These are phyloP conservation scores for Starmerella ratchasimensis DNA, from an alignment of 805 yeast species.

Conservation along the genomic window DNA sequence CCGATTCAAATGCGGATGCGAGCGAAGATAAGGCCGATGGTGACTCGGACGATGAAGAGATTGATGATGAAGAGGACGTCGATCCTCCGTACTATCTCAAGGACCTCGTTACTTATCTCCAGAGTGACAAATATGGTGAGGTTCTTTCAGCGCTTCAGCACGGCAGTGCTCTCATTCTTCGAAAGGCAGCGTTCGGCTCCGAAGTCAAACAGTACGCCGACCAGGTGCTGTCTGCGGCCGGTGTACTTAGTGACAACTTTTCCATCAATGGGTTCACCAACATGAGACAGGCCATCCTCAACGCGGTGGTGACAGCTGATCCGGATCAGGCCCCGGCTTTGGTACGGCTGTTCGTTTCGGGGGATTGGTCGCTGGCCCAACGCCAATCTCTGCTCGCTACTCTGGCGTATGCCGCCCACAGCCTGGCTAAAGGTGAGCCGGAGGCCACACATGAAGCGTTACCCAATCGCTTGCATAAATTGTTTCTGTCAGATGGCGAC, in stretches of 20 bases:
- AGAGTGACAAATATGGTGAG: constrained; percentile 34
- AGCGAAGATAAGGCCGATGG: constrained; percentile 19
- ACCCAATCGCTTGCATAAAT: constrained; percentile 36
- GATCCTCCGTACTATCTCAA: constrained; percentile 55
- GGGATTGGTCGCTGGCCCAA: constrained; percentile 73
- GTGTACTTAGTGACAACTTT: constrained; percentile 43
- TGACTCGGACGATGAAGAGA: constrained; percentile 21
- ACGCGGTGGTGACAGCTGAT: constrained; percentile 46
- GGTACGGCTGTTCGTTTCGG: constrained; percentile 39
- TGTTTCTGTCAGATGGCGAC: constrained; percentile 25
- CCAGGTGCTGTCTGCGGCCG: constrained; percentile 37
- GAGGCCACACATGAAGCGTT: constrained; percentile 32
- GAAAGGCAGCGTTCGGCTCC: constrained; percentile 43
- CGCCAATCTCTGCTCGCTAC: constrained; percentile 56
- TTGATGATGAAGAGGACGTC: constrained; percentile 22
- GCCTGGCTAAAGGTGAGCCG: constrained; percentile 53
- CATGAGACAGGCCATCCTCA: constrained; percentile 48
- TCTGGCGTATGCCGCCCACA: constrained; percentile 58
- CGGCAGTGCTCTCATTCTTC: constrained; percentile 49
- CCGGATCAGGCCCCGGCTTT: constrained; percentile 33
- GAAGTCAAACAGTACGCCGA: constrained; percentile 50
- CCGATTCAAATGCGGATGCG: too few species aligned
- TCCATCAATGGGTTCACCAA: constrained; percentile 49
- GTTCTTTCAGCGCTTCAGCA: constrained; percentile 37
- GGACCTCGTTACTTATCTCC: constrained; percentile 49